Conservation (phyloP, 2,329 filamentous ascomycete species). For the Hymenotorrendiella dingleyae region DNA sequence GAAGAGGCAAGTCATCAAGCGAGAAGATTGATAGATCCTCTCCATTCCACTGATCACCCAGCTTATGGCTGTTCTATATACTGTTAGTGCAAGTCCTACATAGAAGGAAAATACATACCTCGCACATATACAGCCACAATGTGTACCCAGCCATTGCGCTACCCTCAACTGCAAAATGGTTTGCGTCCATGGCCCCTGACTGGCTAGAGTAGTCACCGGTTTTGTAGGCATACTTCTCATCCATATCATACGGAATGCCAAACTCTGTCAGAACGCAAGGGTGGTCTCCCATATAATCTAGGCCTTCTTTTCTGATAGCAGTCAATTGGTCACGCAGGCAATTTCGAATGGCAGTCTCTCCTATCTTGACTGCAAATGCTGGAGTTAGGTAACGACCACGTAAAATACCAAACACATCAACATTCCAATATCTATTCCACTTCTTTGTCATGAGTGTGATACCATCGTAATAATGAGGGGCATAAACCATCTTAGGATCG, state of each 20-base stretch:
- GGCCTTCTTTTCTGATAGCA: constrained; percentile 76
- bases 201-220: constrained; percentile 94
- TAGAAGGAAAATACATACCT: constrained; percentile 41
- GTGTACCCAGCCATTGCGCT: constrained; percentile 79
- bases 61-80: constrained; percentile 71
- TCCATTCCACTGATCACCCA: constrained; percentile 95
- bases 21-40: constrained; percentile 93
- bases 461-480: constrained; percentile 94
- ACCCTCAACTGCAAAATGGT: constrained; percentile 87
- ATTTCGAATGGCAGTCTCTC: constrained; percentile 89
- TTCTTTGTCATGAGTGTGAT: constrained; percentile 97
- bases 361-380: constrained; percentile 86
- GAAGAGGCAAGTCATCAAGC: constrained; percentile 65
- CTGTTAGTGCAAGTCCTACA: constrained; percentile 15
- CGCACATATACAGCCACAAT: constrained; percentile 78
- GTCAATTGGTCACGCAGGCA: constrained; percentile 84
- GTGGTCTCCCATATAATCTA: constrained; percentile 82
- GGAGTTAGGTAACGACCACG: constrained; percentile 84
- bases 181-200: constrained; percentile 87
- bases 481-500: constrained; percentile 83
- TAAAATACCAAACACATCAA: constrained; percentile 88
- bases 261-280: constrained; percentile 92
- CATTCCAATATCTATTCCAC: constrained; percentile 97
- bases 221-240: constrained; percentile 90
- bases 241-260: constrained; percentile 98